Conservation (phyloP, 164 flowering plant genomes). For the Vitis rotundifolia region DNA sequence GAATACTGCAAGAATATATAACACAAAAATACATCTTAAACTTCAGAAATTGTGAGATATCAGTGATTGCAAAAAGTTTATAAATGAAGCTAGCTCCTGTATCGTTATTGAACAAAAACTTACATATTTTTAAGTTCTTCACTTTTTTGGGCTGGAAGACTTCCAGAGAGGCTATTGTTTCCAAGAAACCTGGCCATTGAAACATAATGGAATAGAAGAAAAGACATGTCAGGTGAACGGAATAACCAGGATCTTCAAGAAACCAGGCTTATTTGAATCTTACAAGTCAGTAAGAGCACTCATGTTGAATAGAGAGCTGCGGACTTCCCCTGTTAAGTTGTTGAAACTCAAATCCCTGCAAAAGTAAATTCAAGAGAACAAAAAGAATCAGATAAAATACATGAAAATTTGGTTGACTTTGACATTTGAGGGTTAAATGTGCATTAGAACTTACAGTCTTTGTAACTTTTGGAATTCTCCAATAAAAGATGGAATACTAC, state of each 20-base stretch:
- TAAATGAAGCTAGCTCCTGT: background rate
- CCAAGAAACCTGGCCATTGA: conserved; percentile 19
- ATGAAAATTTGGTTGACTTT: too few species aligned
- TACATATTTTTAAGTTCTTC: conserved; percentile 9
- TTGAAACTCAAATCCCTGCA: conserved; percentile 32
- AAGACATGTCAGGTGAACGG: too few species aligned
- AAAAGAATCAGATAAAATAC: background rate
- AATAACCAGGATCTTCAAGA: too few species aligned
- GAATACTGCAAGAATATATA: too few species aligned
- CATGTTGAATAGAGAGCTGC: conserved; percentile 17
- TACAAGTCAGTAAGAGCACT: conserved; percentile 12
- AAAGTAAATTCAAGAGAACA: background rate
- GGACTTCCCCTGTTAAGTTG: conserved; percentile 26
- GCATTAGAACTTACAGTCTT: conserved; percentile 30
- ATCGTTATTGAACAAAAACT: background rate
- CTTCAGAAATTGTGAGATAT: too few species aligned
- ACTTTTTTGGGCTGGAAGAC: conserved; percentile 10
- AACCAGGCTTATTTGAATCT: background rate
- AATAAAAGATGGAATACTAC: conserved; percentile 33
- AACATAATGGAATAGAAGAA: background rate
- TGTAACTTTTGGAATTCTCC: conserved; percentile 20
- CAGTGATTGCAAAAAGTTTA: too few species aligned
- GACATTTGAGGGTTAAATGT: too few species aligned
- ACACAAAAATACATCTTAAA: too few species aligned
- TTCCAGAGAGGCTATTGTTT: conserved; percentile 17